Evolutionary conservation across 495 filamentous ascomycete genomes (phyloP).

Genomic region (Lasiosphaeris hirsuta): DNA sequence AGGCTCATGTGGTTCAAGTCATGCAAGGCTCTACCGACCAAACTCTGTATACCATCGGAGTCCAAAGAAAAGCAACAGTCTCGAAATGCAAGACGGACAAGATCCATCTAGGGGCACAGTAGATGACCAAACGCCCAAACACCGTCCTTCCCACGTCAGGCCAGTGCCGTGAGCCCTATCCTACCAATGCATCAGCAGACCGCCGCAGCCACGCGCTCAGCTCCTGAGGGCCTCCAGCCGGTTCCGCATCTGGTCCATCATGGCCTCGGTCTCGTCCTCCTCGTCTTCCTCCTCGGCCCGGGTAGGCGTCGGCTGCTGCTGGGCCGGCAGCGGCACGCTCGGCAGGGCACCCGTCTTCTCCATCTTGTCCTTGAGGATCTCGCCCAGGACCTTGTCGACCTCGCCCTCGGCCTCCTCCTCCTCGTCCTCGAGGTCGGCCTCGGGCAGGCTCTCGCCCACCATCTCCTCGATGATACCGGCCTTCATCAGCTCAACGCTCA

Average conservation of each 20-base stretch:
- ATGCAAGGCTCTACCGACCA: too few species aligned
- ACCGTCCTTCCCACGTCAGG: constrained; percentile 6
- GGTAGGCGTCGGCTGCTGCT: constrained; percentile 42
- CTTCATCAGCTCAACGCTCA: constrained; percentile 82
- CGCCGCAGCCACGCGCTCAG: constrained; percentile 34
- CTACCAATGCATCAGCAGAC: background rate
- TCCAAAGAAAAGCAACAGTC: too few species aligned
- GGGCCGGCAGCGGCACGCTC: constrained; percentile 52
- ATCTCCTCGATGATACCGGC: constrained; percentile 98
- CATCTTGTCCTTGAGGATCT: constrained; percentile 80
- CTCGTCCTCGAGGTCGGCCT: constrained; percentile 65
- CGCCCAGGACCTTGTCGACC: constrained; percentile 87
- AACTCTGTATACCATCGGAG: too few species aligned
- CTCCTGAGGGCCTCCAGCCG: constrained; percentile 89
- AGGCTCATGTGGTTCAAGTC: too few species aligned
- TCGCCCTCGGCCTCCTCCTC: constrained; percentile 87
- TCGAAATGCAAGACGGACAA: background rate
- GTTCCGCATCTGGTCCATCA: constrained; percentile 90
- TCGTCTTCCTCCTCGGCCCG: constrained; percentile 74
- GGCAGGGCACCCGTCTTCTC: constrained; percentile 60
- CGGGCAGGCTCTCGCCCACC: constrained; percentile 81
- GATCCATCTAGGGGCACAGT: background rate
- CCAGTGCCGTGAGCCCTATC: background rate
- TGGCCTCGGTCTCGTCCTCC: constrained; percentile 80
- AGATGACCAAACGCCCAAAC: constrained; percentile 4